A percentile compares a stretch with the other conserved stretches of the same genome.
Conservation (phyloP, 2,329 filamentous ascomycete genomes). For the Cladosporium sp. region DNA sequence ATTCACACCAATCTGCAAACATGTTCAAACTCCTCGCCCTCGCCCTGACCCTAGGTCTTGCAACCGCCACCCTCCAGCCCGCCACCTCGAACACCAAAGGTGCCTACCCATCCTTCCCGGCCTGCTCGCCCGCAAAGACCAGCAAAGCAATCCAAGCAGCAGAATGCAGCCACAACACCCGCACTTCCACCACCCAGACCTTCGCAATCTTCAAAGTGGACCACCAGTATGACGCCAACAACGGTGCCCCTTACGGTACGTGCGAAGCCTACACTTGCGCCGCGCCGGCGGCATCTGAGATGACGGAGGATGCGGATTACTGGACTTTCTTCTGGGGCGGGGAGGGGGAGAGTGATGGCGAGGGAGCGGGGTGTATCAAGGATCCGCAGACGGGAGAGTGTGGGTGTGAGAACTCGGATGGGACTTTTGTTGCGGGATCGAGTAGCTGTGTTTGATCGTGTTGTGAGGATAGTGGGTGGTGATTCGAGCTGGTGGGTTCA, state of each 20-base stretch:
- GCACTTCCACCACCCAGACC: slow-evolving; percentile 33
- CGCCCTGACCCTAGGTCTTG: slow-evolving; percentile 18
- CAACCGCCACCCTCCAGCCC: slow-evolving; percentile 34
- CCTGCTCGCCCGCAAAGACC: slow-evolving; percentile 30
- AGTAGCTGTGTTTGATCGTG: neutral
- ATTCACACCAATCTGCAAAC: neutral
- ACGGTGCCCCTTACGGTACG: slow-evolving; percentile 48
- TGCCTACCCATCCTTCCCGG: slow-evolving; percentile 27
- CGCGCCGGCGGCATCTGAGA: slow-evolving; percentile 27
- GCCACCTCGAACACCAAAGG: slow-evolving; percentile 36
- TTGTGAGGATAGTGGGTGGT: too few species aligned
- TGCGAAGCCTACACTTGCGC: slow-evolving; percentile 42
- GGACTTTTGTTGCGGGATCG: slow-evolving; percentile 30
- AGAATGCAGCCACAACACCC: slow-evolving; percentile 41
- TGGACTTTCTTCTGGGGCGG: slow-evolving; percentile 39
- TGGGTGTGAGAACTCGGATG: slow-evolving; percentile 41
- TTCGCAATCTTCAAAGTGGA: slow-evolving; percentile 42
- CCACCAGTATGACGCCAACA: slow-evolving; percentile 41
- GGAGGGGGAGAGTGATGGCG: slow-evolving; percentile 28
- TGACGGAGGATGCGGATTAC: slow-evolving; percentile 31
- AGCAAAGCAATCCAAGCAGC: slow-evolving; percentile 40
- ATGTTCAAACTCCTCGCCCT: slow-evolving; percentile 12
- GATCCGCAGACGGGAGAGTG: slow-evolving; percentile 37
- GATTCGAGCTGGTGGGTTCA: too few species aligned
- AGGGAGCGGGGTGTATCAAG: slow-evolving; percentile 38